Base-by-base conservation (phyloP, 2,329 filamentous ascomycete genomes). In the Aphanocladium album region DNA sequence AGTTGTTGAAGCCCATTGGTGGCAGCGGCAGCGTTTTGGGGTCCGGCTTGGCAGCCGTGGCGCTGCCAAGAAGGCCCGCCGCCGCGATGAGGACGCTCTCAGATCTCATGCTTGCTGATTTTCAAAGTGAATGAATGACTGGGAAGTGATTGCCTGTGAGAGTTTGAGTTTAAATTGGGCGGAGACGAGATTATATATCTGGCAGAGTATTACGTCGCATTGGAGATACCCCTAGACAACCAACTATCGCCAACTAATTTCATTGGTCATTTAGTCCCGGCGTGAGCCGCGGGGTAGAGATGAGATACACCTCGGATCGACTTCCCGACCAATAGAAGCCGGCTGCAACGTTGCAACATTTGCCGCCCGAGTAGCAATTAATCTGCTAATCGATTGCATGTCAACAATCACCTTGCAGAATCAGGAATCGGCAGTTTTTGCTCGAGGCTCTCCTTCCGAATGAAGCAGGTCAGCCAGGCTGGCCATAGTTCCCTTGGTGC, bases 1-100 rank as follows among this genome's bases (percentile, higher is more conserved):
- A 82, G 63, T 78, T 79, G 66, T 80, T 80, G 72, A 79, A 82
- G 23, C 77, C 79, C 79, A 82, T 81, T 8, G 79, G 78, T 0
- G 79, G 77, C 2, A 63, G 51, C 5, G 58, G 63, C 2, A 64
- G 60, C 6, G 37, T 43, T 17, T 43, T 27, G 11, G 56, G 50
- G 45, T 56, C 56, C 2, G 56, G 56, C 37, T 41, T 52, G n/a
- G 19, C 56, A 27, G 56, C 56, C 12, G 37, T 27, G 7, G 46
- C 47, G 27, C n/a, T 47, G 43, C 45, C 56, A 11, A 51, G 17
- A 21, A 50, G 35, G 46, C 46, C 41, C 14, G 35, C 23, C 2
- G 35, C 39, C 21, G 25, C 33, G 30, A 33, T 9, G 54, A 58
- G 45, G 11, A 58, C 7, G 7, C 9, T 17, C 1, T 50, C 35